Evolutionary conservation across 1,284 basidiomycete species (phyloP).

Genomic region (Heterobasidion occidentale): DNA sequence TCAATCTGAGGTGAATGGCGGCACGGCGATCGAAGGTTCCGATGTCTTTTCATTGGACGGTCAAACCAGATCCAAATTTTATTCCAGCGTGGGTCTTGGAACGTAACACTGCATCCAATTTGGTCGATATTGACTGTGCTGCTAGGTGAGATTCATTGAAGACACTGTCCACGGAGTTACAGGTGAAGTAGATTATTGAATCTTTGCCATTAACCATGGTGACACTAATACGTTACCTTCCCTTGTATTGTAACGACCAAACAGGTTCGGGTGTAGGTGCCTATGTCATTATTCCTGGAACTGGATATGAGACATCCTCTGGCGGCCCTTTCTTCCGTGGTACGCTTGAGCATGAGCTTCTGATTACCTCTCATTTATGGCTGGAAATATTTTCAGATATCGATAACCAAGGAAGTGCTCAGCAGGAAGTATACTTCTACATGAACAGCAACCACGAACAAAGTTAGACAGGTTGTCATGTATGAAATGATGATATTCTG

Average conservation of each 20-base stretch:
- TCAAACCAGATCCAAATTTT: background rate
- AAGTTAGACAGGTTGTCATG: background rate
- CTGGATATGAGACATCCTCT: background rate
- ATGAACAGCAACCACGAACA: background rate
- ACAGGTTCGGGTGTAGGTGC: background rate
- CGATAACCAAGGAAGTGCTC: background rate
- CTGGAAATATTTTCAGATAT: background rate
- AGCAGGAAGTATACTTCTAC: background rate
- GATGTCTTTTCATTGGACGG: background rate
- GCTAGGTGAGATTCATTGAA: background rate
- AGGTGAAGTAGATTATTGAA: too few species aligned
- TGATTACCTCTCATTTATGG: background rate
- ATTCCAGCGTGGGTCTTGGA: background rate
- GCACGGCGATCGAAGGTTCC: background rate
- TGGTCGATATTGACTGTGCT: background rate
- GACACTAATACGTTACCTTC: too few species aligned
- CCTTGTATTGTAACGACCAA: background rate
- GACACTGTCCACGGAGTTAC: background rate
- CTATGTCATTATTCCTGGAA: background rate
- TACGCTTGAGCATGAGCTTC: background rate
- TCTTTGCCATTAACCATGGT: too few species aligned
- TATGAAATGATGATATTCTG: background rate
- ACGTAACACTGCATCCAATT: background rate
- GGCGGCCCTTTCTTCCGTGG: background rate
- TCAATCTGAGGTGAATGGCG: background rate